Evolutionary conservation across 1,139 yeast genomes (phyloP), one percentile per base, ranked within the genome.

Genomic region (Pichiaceae sp.): DNA sequence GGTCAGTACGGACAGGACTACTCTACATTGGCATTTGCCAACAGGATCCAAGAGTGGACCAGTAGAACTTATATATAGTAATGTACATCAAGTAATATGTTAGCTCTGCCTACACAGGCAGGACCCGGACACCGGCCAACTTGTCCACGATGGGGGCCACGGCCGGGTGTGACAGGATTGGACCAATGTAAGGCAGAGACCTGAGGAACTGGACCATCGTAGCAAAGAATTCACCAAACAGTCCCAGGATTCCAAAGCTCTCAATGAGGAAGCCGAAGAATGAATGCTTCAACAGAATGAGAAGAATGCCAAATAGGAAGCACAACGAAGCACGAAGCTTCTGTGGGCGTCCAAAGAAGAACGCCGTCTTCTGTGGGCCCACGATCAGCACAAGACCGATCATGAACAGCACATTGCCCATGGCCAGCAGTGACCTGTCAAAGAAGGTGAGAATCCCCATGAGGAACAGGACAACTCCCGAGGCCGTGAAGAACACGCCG

Each of bases 401-500:
- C 17, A 91, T 68, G 55, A 91, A 89, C 31, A 89, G 61, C 38
- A 78, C 76, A 54, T 89, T 89, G 19, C 96, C 96, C 56, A 91
- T 70, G 2, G 96, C 96, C 42, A 91, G 68, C 34, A 91, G 68
- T 1, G 94, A 93, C 8, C 95, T 71, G 56, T 91, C 97, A 54
- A 91, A 91, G 46, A 91, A 78, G 20, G 96, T 75, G 54, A 87
- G 54, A 31, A 91, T 71, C 11, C 98, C 98, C 28, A 89, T 66
- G 7, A 85, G 56, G 59, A 91, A 83, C 56, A 86, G 81, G 33
- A 84, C 59, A 40, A 81, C 72, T 11, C 74, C 96, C 20, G 83
- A 84, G 19, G 95, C 89, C 12, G 96, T 85, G 67, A 89, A 83
- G 8, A 87, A 96, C 20, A 86, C 96, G 23, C 98, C 98, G 53